A percentile compares a stretch with the other conserved stretches of the same genome.
phyloP scores from a whole-genome alignment of 352 stramenopile genomes.

The Phytophthora palmivora region DNA sequence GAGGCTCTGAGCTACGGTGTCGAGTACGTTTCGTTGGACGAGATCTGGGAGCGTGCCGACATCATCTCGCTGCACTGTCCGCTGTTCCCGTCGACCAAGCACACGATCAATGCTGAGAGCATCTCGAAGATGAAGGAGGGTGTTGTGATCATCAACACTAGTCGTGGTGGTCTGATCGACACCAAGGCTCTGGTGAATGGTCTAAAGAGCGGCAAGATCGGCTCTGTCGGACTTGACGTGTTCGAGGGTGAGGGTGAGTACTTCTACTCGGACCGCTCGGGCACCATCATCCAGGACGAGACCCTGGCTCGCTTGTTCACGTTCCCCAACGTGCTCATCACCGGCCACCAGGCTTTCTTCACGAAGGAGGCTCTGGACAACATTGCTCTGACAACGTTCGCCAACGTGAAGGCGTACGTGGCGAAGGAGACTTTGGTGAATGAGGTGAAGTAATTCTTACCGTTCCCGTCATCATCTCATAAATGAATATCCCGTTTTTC shows the following conservation, averaged over 20 bases:
- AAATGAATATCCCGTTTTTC: too few species aligned
- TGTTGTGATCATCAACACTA: constrained; percentile 92
- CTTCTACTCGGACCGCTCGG: constrained; percentile 80
- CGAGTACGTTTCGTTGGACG: constrained; percentile 55
- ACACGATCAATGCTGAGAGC: constrained; percentile 84
- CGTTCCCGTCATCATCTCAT: too few species aligned
- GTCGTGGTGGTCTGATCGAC: constrained; percentile 85
- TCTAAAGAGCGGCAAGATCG: constrained; percentile 81
- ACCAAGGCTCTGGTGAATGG: constrained; percentile 79
- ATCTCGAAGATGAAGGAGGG: constrained; percentile 89
- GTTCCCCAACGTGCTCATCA: too few species aligned
- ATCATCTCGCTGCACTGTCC: constrained; percentile 91
- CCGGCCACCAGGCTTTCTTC: too few species aligned
- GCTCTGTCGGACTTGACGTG: constrained; percentile 87
- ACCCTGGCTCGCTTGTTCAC: constrained; percentile 59
- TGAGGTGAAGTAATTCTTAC: too few species aligned
- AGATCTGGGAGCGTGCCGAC: constrained; percentile 70
- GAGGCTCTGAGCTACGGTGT: constrained; percentile 43
- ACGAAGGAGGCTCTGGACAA: too few species aligned
- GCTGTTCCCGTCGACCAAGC: constrained; percentile 77
- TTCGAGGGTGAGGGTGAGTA: constrained; percentile 81
- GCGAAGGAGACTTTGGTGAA: too few species aligned
- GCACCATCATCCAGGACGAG: constrained; percentile 67
- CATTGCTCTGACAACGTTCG: too few species aligned
- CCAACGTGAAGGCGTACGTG: too few species aligned